Base-by-base conservation (phyloP, 1,284 basidiomycete genomes). In the Trichosporon sp. region DNA sequence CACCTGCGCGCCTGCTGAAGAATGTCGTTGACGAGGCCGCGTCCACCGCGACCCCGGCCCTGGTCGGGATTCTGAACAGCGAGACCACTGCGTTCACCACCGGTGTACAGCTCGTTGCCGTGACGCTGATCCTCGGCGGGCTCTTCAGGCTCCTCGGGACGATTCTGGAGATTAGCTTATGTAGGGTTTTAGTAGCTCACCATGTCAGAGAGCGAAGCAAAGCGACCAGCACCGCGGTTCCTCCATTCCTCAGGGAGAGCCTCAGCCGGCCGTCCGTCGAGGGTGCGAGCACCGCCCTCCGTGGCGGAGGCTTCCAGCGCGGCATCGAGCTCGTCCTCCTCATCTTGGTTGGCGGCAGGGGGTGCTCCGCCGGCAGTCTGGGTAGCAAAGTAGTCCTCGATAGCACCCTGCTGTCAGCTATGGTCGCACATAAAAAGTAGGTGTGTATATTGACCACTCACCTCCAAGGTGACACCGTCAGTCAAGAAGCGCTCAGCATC, bases 71-170 rank as follows among this genome's bases (percentile, higher is more conserved):
- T 93, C 83, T 97, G 89, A 0, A 99, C 88, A 2, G 91, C 92
- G 44, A 99, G 86, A 0, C 95, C 96, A 82, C 95, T 97, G 75
- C 91, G 85, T 80, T 95, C 93, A 0, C 94, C 93, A 35, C 93
- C 94, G 2, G 93, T 89, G 67, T 81, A 84, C 27, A 83, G 75
- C 85, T 90, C 31, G 75, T 90, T 66, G 83, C 86, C 35, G 7
- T 65, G 72, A 18, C 73, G 66, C 21, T 58, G 62, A 35, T 62
- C 69, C 5, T 75, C 76, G 0, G 76, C 77, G 23, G 74, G 71
- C 23, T 75, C 71, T 5, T 78, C 78, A 15, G 71, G 66, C 51
- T 73, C 75, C 51, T 74, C 68, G 8, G 70, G 27, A n/a, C 65
- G 32, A 58, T 47, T 66, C 71, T 72, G 65, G 2, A 3, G 6